These are phyloP conservation scores for Citrullus colocynthis DNA, from an alignment of 306 rosid genomes.

Conservation along the genomic window DNA sequence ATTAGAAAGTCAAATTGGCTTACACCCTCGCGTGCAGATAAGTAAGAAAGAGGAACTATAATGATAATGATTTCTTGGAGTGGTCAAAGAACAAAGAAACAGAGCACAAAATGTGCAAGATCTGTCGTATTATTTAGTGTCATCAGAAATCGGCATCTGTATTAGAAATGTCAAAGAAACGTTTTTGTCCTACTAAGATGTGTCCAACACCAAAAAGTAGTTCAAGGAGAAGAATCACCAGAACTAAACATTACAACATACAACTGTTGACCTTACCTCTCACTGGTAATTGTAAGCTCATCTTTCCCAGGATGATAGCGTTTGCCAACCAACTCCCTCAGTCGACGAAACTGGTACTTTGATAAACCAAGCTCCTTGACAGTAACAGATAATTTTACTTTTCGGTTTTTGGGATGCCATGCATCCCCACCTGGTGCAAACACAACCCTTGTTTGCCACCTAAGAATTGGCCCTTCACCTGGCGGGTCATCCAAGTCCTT, in stretches of 20 bases:
- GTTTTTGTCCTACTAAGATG: not conserved
- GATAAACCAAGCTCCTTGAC: conserved; percentile 94
- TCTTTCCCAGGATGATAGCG: conserved; percentile 91
- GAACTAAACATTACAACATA: not conserved
- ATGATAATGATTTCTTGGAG: not conserved
- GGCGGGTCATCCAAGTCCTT: conserved; percentile 65
- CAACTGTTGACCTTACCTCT: conserved; percentile 38
- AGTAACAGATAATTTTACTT: conserved; percentile 77
- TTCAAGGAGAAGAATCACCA: not conserved
- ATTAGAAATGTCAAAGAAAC: not conserved
- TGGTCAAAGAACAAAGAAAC: not conserved
- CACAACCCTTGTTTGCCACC: conserved; percentile 78
- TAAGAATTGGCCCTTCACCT: conserved; percentile 92
- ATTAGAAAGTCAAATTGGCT: not conserved
- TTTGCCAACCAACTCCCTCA: conserved; percentile 81
- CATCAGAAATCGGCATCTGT: not conserved
- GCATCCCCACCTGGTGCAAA: conserved; percentile 97
- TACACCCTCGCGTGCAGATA: not conserved
- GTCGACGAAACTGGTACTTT: conserved; percentile 65
- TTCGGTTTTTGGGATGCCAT: conserved; percentile 94
- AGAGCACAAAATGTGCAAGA: not conserved
- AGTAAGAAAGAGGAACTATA: not conserved
- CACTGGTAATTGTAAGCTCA: conserved; percentile 82
- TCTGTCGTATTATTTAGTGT: not conserved
- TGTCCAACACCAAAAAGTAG: not conserved